Evolutionary conservation across 768 basidiomycete genomes (phyloP).

Genomic region (Xerocomellus chrysenteron): DNA sequence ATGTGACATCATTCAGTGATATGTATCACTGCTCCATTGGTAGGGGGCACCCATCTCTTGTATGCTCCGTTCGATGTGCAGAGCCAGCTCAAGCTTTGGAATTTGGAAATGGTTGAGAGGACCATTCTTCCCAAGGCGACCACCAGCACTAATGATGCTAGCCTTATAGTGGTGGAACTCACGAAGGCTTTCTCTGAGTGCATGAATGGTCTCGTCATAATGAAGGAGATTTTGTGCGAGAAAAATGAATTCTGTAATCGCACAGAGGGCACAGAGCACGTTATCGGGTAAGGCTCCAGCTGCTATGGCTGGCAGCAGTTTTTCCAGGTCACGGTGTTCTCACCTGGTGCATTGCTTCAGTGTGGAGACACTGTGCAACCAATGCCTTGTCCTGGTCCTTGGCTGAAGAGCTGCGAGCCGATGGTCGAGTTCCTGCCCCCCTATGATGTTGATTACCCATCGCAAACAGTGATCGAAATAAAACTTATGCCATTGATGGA

Average conservation of each 20-base stretch:
- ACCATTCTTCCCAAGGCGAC: slow-evolving; percentile 1
- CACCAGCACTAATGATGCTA: neutral
- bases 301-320: neutral
- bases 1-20: no score
- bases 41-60: no score
- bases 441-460: slow-evolving; percentile 14
- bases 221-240: slow-evolving; percentile 28
- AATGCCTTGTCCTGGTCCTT: neutral
- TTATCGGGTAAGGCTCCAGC: slow-evolving; percentile 18
- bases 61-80: no score
- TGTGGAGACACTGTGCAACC: neutral
- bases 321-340: slow-evolving; percentile 7
- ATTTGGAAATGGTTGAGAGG: neutral
- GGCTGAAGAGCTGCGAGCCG: slow-evolving; percentile 24
- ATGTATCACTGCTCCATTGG: no score
- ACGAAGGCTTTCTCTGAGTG: neutral
- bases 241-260: slow-evolving; percentile 40
- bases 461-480: slow-evolving; percentile 21
- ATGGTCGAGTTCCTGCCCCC: slow-evolving; percentile 24
- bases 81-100: no score
- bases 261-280: slow-evolving; percentile 34
- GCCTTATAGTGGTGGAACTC: slow-evolving; percentile 8
- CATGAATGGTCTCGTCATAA: neutral
- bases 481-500: slow-evolving; percentile 29
- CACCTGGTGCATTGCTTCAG: slow-evolving; percentile 3